Percentiles rank a stretch among this genome's conserved stretches.
Evolutionary conservation across 2,329 filamentous ascomycete genomes (phyloP).

Genomic region (Fusarium mangiferae): DNA sequence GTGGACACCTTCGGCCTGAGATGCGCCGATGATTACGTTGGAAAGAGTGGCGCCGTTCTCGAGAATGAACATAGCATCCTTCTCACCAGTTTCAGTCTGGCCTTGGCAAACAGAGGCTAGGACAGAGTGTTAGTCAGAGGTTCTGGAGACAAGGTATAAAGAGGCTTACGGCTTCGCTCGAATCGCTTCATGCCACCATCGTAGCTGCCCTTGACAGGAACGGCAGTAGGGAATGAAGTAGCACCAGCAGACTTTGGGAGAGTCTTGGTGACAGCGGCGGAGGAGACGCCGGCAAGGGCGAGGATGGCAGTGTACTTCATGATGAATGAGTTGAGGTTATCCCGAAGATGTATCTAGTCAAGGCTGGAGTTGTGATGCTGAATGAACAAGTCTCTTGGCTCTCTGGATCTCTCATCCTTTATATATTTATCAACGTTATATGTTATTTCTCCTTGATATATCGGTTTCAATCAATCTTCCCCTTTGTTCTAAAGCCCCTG

Average conservation of each 20-base stretch:
- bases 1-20: conserved; percentile 62
- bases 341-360: background rate
- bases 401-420: background rate
- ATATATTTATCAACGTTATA: conserved; percentile 11
- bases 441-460: background rate
- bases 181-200: conserved; percentile 39
- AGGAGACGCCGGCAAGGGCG: conserved; percentile 31
- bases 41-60: conserved; percentile 60
- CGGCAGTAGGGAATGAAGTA: conserved; percentile 33
- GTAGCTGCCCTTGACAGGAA: conserved; percentile 33
- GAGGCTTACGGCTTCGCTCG: conserved; percentile 28
- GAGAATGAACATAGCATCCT: conserved; percentile 61
- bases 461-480: background rate
- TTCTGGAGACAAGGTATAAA: too few relatives aligned
- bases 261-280: conserved; percentile 35
- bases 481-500: background rate
- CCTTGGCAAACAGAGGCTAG: conserved; percentile 41
- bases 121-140: background rate
- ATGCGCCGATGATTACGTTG: conserved; percentile 65
- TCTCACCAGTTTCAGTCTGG: conserved; percentile 41
- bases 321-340: background rate
- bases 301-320: conserved; percentile 36
- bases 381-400: conserved; percentile 1
- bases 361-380: background rate
- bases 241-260: conserved; percentile 33